phyloP scores from a whole-genome alignment of 768 basidiomycete genomes.

The Amanita phalloides region DNA sequence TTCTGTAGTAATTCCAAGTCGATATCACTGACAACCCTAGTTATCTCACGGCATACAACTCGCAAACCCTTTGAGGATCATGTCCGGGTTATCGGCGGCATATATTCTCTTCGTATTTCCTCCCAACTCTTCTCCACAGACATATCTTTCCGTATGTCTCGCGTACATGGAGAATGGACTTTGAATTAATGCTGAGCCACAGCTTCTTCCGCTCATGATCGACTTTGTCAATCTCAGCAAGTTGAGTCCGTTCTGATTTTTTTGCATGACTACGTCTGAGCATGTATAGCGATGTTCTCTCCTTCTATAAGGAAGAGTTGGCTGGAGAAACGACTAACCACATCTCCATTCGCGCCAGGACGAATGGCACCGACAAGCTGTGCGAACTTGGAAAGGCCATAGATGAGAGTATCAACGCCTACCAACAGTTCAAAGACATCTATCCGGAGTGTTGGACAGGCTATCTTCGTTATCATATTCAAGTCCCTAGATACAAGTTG shows the following conservation, averaged over 20 bases:
- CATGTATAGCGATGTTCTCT: not conserved
- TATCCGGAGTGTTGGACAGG: not conserved
- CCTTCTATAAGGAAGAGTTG: not conserved
- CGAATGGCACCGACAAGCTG: not conserved
- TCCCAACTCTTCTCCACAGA: not conserved
- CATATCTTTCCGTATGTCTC: not conserved
- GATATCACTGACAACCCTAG: not conserved
- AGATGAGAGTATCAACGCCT: not conserved
- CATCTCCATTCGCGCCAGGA: not conserved
- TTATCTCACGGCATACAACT: not conserved
- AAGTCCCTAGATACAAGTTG: not conserved
- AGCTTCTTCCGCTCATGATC: not conserved
- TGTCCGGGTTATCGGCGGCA: not conserved
- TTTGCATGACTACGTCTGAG: not conserved
- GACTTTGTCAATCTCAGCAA: not conserved
- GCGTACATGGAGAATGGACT: too few species aligned
- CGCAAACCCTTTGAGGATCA: not conserved
- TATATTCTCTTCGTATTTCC: not conserved
- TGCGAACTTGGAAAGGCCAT: not conserved
- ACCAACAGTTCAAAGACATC: not conserved
- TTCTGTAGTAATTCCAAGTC: too few species aligned
- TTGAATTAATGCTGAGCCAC: not conserved
- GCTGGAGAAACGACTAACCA: not conserved
- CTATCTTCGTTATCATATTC: not conserved
- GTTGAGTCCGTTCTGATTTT: not conserved